Evolutionary conservation across 192 early-diverging fungal species (phyloP), one percentile per base, ranked within the genome.

Genomic region (Coemansia sp.): DNA sequence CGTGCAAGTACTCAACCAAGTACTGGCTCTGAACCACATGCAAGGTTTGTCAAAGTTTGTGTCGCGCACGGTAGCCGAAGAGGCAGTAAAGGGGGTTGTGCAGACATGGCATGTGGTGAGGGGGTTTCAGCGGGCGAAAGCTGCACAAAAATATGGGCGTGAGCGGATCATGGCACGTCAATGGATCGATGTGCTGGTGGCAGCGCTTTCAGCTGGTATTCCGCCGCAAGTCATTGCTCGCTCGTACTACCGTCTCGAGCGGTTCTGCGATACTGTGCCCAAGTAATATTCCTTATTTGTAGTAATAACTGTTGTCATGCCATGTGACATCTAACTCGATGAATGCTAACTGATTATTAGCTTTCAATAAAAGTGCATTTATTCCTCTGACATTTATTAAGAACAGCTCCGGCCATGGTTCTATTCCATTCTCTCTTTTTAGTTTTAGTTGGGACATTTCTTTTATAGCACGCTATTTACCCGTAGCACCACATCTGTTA

Each of bases 161-260:
- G 14, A 14, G 15, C 27, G 48, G 11, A 48, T 8, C 6, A 5
- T 53, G 2, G 5, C 22, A 4, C 54, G 45, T 21, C 67, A 70
- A 32, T 80, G 77, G 77, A 60, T 70, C 24, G 51, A 38, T 37
- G 48, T 80, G 7, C 53, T 80, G 9, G 56, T 71, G 22, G 60
- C 57, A 6, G 77, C 72, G 2, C 10, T 71, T 55, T 35, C 24
- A 1, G 65, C 72, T 23, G 77, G 69, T 17, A 17, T 80, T 15
- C 77, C 77, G 4, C 60, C 60, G 1, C 60, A 80, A 15, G 77
- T 69, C 15, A 59, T 80, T 38, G 77, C 77, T 4, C 57, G 72
- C n/a, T 37, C 68, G 10, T 80, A 69, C 25, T 53, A 56, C 32
- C 67, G 77, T 17, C 63, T 80, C 4, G 29, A 38, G 12, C 56